A percentile compares a stretch with the other conserved stretches of the same genome.
Evolutionary conservation across 2,329 filamentous ascomycete species (phyloP).

Genomic region (Colletotrichum tabaci): DNA sequence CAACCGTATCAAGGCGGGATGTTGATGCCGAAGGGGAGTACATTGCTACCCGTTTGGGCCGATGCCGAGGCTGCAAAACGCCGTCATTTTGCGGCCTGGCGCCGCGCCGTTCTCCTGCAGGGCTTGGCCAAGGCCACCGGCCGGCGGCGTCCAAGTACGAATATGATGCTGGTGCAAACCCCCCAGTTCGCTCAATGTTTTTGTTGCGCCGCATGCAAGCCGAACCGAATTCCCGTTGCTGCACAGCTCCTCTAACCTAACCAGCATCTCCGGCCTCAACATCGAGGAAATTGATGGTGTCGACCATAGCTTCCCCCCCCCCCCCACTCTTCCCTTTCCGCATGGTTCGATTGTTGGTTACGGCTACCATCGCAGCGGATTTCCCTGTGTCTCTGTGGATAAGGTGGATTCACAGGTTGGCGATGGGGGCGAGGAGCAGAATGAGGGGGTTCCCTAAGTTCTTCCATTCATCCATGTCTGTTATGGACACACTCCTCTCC

Average conservation of each 20-base stretch:
- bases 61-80: slow-evolving; percentile 27
- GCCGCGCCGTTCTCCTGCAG: slow-evolving; percentile 22
- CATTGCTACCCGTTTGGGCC: slow-evolving; percentile 7
- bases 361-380: neutral
- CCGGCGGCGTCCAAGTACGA: neutral
- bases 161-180: neutral
- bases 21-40: neutral
- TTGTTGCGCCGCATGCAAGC: neutral
- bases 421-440: slow-evolving; percentile 2
- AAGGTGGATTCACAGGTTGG: slow-evolving; percentile 10
- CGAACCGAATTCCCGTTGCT: neutral
- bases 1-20: slow-evolving; percentile 2
- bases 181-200: neutral
- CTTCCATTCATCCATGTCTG: neutral
- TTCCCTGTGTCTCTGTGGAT: neutral
- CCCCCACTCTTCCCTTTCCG: no score
- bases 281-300: neutral
- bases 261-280: neutral
- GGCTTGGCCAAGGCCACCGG: slow-evolving; percentile 7
- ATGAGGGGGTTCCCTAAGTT: neutral
- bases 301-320: neutral
- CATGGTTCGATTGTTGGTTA: neutral
- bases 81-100: slow-evolving; percentile 27
- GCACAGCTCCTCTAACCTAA: neutral
- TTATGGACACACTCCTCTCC: slow-evolving; percentile 7